Evolutionary conservation across 2,329 filamentous ascomycete genomes (phyloP), one percentile per base, ranked within the genome.

Genomic region (Orbilia blumenaviensis): DNA sequence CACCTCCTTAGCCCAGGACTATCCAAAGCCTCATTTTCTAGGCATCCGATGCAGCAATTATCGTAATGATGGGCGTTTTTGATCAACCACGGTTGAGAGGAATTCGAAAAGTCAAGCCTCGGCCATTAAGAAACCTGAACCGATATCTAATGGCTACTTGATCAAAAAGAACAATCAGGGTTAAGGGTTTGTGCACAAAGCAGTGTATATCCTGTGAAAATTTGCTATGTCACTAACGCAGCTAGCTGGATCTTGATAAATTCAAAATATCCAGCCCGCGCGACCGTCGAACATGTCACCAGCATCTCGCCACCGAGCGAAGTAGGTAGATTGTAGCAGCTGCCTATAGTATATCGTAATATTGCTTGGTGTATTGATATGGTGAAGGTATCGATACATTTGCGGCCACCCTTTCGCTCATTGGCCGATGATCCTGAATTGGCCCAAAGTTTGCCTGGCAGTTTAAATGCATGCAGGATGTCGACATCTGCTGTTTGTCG

Each of bases 401-500:
- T 42, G 36, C 23, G 18, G 10, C 46, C 16, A 25, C 32, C 46
- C 32, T 21, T n/a, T 62, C 41, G 23, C 44, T 41, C 44, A 52
- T 44, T 41, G 29, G 44, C 63, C 48, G 36, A 61, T 42, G 46
- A 32, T 25, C 36, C 29, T 52, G 44, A 10, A 71, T 71, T 71
- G 54, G 66, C 27, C 41, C 25, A 62, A 34, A n/a, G 66, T 67
- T 62, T 62, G 44, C 56, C 63, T 74, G 42, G 34, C 16, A 63
- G 32, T 23, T 9, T 54, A 23, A 62, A 68, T 75, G 71, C 71
- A 75, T 75, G 71, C 71, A 75, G 71, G 25, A 75, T 75, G 71
- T 75, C 71, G 71, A 75, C 71, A 75, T 75, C 63, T 63, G 46
- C 36, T 75, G 71, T 75, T 67, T 67, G 63, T 68, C 56, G 44